A percentile compares a stretch with the other conserved stretches of the same genome.
phyloP scores from a whole-genome alignment of 441 rosid species.

The Dalechampia spathulata region DNA sequence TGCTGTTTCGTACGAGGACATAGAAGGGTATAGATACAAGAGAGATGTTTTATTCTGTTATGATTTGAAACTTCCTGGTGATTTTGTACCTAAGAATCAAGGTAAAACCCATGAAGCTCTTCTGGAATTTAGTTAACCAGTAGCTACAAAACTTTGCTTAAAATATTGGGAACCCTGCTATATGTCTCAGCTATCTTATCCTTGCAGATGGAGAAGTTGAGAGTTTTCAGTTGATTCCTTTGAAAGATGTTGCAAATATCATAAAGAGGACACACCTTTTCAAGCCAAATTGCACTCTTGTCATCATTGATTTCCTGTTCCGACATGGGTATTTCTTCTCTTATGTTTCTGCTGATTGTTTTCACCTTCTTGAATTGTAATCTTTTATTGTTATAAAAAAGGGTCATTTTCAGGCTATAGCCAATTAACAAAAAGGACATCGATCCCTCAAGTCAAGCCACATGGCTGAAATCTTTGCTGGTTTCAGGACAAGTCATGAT shows the following conservation, averaged over 20 bases:
- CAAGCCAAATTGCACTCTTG: constrained; percentile 79
- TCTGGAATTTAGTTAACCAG: too few relatives aligned
- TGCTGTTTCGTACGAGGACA: constrained; percentile 76
- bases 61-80: constrained; percentile 65
- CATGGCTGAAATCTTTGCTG: too few relatives aligned
- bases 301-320: constrained; percentile 71
- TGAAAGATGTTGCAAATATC: constrained; percentile 56
- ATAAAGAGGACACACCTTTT: constrained; percentile 52
- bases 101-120: constrained; percentile 29
- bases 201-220: constrained; percentile 87
- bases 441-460: too few relatives aligned
- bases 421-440: too few relatives aligned
- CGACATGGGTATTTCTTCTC: constrained; percentile 67
- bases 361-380: too few relatives aligned
- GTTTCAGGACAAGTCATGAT: too few relatives aligned
- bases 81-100: constrained; percentile 58
- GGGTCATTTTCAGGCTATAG: too few relatives aligned
- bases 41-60: constrained; percentile 81
- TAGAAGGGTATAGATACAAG: constrained; percentile 53
- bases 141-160: too few relatives aligned
- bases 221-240: constrained; percentile 69
- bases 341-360: too few relatives aligned
- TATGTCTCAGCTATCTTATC: background rate
- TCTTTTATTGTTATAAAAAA: too few relatives aligned
- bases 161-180: background rate